Conservation (phyloP, 2,329 filamentous ascomycete species). For the Alternaria sp. region DNA sequence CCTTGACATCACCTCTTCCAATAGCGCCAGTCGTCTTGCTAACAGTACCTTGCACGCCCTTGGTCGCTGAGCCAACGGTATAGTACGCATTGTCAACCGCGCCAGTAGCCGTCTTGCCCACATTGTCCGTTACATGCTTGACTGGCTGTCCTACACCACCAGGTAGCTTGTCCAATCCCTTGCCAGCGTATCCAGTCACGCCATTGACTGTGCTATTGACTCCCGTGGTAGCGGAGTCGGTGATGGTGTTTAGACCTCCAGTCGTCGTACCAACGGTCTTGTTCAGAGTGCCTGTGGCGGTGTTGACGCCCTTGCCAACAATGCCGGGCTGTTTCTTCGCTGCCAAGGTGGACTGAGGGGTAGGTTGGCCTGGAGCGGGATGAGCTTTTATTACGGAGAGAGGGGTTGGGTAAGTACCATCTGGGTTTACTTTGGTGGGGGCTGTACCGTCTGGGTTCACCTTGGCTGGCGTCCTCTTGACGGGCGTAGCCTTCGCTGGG, state of each 20-base stretch:
- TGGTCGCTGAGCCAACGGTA: slow-evolving; percentile 52
- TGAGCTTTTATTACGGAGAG: slow-evolving; percentile 36
- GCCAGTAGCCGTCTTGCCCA: slow-evolving; percentile 55
- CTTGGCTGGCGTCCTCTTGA: slow-evolving; percentile 39
- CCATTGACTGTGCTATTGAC: slow-evolving; percentile 50
- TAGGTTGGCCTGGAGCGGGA: slow-evolving; percentile 36
- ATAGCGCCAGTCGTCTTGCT: slow-evolving; percentile 56
- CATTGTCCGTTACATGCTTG: slow-evolving; percentile 52
- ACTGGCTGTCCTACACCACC: slow-evolving; percentile 49
- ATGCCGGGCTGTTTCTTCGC: slow-evolving; percentile 46
- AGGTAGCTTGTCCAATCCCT: slow-evolving; percentile 48
- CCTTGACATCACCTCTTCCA: slow-evolving; percentile 54
- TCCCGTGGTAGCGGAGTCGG: slow-evolving; percentile 50
- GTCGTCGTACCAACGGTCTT: slow-evolving; percentile 49
- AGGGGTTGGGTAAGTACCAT: slow-evolving; percentile 45
- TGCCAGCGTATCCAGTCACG: slow-evolving; percentile 50
- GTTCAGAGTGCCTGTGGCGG: slow-evolving; percentile 48
- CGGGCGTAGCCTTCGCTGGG: slow-evolving; percentile 29
- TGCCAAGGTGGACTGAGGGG: slow-evolving; percentile 23
- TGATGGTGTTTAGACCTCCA: slow-evolving; percentile 48
- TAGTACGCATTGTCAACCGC: slow-evolving; percentile 54
- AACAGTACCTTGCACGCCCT: slow-evolving; percentile 55
- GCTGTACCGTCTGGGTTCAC: slow-evolving; percentile 17
- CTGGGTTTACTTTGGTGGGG: slow-evolving; percentile 26
- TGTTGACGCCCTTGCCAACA: slow-evolving; percentile 46